Evolutionary conservation across 169 alveolate genomes (phyloP).

Genomic region (Perkinsus chesapeaki): DNA sequence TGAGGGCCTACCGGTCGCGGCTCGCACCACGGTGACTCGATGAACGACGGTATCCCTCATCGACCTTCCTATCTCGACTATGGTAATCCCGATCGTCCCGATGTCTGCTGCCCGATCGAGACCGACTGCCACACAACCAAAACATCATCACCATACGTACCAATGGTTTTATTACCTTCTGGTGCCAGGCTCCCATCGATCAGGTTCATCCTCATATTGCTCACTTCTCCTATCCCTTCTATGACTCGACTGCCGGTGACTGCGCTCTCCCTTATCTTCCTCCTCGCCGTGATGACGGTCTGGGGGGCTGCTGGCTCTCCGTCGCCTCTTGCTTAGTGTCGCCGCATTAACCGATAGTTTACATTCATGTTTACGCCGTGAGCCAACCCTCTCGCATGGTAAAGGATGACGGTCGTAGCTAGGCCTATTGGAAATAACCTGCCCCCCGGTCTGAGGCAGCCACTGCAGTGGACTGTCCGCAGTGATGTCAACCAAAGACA

Average conservation of each 20-base stretch:
- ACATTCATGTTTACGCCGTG: not conserved
- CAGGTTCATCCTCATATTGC: not conserved
- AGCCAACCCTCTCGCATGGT: not conserved
- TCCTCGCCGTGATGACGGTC: not conserved
- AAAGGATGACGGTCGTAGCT: not conserved
- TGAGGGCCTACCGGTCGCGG: not conserved
- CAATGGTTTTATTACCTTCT: not conserved
- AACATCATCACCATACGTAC: not conserved
- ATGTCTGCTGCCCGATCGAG: not conserved
- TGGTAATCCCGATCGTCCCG: not conserved
- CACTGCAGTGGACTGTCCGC: not conserved
- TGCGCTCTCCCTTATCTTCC: not conserved
- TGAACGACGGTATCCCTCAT: not conserved
- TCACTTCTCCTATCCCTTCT: not conserved
- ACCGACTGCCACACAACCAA: not conserved
- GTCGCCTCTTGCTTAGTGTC: not conserved
- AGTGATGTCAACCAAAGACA: constrained; percentile 1
- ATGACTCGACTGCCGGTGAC: not conserved
- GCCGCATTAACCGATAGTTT: not conserved
- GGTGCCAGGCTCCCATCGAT: not conserved
- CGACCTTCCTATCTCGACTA: not conserved
- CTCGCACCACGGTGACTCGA: not conserved
- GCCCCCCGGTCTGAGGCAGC: not conserved
- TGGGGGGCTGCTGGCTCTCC: not conserved
- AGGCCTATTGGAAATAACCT: not conserved